A percentile compares a stretch with the other conserved stretches of the same genome.
Evolutionary conservation across 2,329 filamentous ascomycete species (phyloP).

Genomic region (Sporothrix humicola): DNA sequence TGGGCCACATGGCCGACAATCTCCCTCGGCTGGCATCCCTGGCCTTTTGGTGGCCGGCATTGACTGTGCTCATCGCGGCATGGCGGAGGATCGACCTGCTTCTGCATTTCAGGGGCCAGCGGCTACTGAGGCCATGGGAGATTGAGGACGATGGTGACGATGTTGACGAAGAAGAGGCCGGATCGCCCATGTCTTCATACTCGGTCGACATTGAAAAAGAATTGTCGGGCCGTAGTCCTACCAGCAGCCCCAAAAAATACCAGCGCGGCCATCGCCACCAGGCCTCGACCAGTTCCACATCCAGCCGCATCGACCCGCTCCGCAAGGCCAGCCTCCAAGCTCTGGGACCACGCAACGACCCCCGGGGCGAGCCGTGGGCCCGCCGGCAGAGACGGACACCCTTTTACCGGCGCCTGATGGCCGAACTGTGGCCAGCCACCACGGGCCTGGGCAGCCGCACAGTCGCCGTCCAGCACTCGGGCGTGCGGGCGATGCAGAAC

Average conservation of each 20-base stretch:
- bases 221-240: not conserved
- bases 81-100: conserved; percentile 48
- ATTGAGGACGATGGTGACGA: conserved; percentile 34
- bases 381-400: conserved; percentile 41
- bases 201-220: conserved; percentile 31
- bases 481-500: conserved; percentile 46
- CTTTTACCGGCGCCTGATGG: conserved; percentile 43
- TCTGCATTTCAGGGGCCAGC: conserved; percentile 43
- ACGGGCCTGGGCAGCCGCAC: not conserved
- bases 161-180: conserved; percentile 25
- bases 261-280: conserved; percentile 32
- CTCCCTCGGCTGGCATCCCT: conserved; percentile 43
- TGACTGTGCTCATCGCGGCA: conserved; percentile 46
- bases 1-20: conserved; percentile 27
- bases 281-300: conserved; percentile 24
- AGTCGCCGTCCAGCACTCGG: conserved; percentile 44
- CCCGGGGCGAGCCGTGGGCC: conserved; percentile 45
- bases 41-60: conserved; percentile 47
- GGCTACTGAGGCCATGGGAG: conserved; percentile 51
- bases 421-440: conserved; percentile 36
- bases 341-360: conserved; percentile 47
- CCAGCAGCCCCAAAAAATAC: not conserved
- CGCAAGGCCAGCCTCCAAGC: conserved; percentile 44
- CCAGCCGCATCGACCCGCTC: conserved; percentile 39
- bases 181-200: not conserved